Evolutionary conservation across 2,329 filamentous ascomycete species (phyloP), one percentile per base, ranked within the genome.

Genomic region (Colletotrichum shisoi): DNA sequence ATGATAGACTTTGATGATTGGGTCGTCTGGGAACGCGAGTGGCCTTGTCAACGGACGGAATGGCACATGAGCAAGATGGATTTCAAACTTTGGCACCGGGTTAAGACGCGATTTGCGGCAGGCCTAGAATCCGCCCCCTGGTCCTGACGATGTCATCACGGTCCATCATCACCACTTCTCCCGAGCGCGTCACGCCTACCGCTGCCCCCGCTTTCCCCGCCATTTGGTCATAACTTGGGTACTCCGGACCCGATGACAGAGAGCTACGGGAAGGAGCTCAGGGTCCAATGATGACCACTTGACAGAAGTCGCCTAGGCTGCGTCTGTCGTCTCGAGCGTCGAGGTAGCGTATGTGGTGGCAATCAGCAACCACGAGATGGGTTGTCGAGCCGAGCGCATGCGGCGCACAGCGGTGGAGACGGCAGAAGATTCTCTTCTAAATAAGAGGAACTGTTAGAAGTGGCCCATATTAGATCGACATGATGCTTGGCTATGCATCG

Each of bases 161-260:
- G 44, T 59, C 53, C 53, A 66, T 62, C 63, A 46, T 63, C 37
- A 57, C 39, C 58, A 62, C 51, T 44, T 42, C 39, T 39, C 45
- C 51, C 59, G 21, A 46, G 24, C 24, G 52, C 52, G 34, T 39
- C 51, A 21, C 61, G 19, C 40, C 54, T 57, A 37, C 62, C 37
- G 48, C 0, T 1, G 19, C 40, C 71, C 71, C 72, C 70, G 71
- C 67, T 57, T 68, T 71, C 71, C 74, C 74, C 74, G 72, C 74
- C 74, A 3, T 75, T 76, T 75, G 24, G 73, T 76, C 71, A 76
- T 74, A 68, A 74, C 73, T 75, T 73, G 12, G 42, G 37, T 9
- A 31, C 24, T 31, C 24, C 5, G 9, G 52, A 19, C 15, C 37
- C 15, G 61, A 42, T 57, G 51, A 21, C 21, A 59, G 39, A 24